Base-by-base conservation (phyloP, 495 filamentous ascomycete species). In the Hypoxylon crocopeplum region DNA sequence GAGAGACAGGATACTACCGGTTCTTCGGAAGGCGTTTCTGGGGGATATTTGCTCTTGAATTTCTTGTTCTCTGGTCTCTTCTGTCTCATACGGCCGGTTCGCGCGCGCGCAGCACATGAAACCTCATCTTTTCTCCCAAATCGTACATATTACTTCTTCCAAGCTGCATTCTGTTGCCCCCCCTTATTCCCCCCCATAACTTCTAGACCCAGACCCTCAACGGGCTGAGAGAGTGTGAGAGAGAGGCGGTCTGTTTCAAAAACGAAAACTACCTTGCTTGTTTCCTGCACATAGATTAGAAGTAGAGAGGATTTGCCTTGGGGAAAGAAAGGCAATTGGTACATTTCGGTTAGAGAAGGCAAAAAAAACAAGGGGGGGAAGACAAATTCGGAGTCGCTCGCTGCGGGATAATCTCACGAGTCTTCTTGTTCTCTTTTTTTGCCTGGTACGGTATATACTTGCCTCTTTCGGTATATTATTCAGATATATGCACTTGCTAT, bases 271-370 rank as follows among this genome's bases (percentile, higher is more conserved):
- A 42, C 19, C 19, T 49, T 46, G 54, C 53, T 55, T 44, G 48
- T 58, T 37, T 57, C 32, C 49, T 64, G 54, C 55, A 64, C 61
- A 64, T 64, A 64, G 61, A 64, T 59, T 64, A 64, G 61, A 64
- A 64, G 55, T 59, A 59, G 39, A 59, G 49, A 25, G 36, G 21
- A 52, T n/a, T n/a, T n/a, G 20, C 36, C 53, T 44, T 29, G 41
- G n/a, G n/a, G n/a, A n/a, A n/a, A n/a, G 34, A 46, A 50, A 60
- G 25, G 51, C 34, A 32, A 15, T 59, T 44, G 54, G 54, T 64
- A 45, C 45, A 58, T 62, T n/a, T n/a, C 61, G 61, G 61, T 59
- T 64, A 64, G 61, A 59, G 41, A 56, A 59, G 61, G 55, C 61
- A 64, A 24, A 58, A 54, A 25, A 46, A 22, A n/a, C 13, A 12